Evolutionary conservation across 345 rosid species (phyloP), one percentile per base, ranked within the genome.

Genomic region (Theobroma cacao): DNA sequence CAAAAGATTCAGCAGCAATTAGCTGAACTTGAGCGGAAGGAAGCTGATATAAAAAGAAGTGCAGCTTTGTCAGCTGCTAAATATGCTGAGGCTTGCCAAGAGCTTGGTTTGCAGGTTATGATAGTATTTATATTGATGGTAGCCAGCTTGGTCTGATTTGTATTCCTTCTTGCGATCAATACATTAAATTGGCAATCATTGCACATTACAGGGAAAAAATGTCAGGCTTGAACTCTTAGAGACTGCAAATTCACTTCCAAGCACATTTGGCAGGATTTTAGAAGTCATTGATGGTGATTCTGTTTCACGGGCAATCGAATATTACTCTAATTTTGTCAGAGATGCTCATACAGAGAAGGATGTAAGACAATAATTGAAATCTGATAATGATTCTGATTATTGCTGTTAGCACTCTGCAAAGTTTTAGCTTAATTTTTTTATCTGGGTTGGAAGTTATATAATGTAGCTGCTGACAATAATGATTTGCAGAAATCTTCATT

Each of bases 1-100:
- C 99, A 96, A 78, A 96, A 94, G 86, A 86, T 92, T 79, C 97
- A 94, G 86, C 97, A 92, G 76, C 98, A 92, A 81, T 75, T 96
- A 75, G 81, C 91, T 1, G 98, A 96, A 82, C 91, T 96, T 65
- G 99, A 94, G 72, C 98, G 98, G 71, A 96, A 90, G 83, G 97
- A 94, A 89, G 82, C 93, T 78, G 99, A 96, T 85, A 86, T 90
- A 78, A 96, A 92, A 87, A 89, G 97, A 80, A 92, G 88, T 79
- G 91, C 90, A 55, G 87, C 94, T 79, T 80, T 91, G 20, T 94
- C 99, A 63, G 95, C 98, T 34, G 84, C 91, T 74, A 94, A 92
- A 72, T 96, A 96, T 75, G 89, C 82, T 48, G 97, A 96, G 79
- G 97, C 99, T 81, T 92, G 95, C 82, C 95, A 92, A 76, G 99